Evolutionary conservation across 2,329 filamentous ascomycete genomes (phyloP), one percentile per base, ranked within the genome.

Genomic region (Fusarium stilboides): DNA sequence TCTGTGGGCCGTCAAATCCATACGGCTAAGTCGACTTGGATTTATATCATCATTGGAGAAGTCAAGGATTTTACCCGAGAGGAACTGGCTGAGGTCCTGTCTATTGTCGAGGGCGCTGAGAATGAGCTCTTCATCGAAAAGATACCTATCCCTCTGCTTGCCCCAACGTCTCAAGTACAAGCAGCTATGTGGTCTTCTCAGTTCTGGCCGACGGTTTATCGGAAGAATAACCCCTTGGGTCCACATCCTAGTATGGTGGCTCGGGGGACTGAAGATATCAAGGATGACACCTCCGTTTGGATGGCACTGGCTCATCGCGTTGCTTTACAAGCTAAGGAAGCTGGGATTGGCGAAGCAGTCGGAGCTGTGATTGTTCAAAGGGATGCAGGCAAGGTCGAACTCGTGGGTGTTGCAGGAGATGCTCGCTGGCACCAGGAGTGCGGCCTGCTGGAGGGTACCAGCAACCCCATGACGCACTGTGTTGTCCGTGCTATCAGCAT

Each of bases 171-270:
- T 5, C 87, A 91, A 70, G 85, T 91, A 39, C 92, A 95, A 78
- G 92, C 93, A 10, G 87, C 87, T 26, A 83, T 88, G 76, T 96
- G 92, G 92, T 91, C 89, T 26, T 83, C 87, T 34, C 86, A 90
- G 71, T 95, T 93, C 78, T 97, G 93, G 93, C 93, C 93, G 14
- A 92, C 91, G 2, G 88, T 94, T 49, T 97, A 96, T 81, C 91
- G 93, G 68, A 94, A 94, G 82, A 94, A 92, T 70, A 96, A 96
- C 75, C 93, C 93, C 3, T 92, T 94, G 62, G 93, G 93, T 6
- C 93, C 93, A 19, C 93, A 97, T 76, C 93, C 93, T 65, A 89
- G 89, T 74, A 87, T 92, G 76, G 88, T 95, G 57, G 83, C 87
- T 42, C 89, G 91, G 62, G 89, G 91, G 28, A 90, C 91, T 39